Percentiles rank a stretch among this genome's conserved stretches.
phyloP scores from a whole-genome alignment of 2,329 filamentous ascomycete genomes.

The Periconia macrospinosa region DNA sequence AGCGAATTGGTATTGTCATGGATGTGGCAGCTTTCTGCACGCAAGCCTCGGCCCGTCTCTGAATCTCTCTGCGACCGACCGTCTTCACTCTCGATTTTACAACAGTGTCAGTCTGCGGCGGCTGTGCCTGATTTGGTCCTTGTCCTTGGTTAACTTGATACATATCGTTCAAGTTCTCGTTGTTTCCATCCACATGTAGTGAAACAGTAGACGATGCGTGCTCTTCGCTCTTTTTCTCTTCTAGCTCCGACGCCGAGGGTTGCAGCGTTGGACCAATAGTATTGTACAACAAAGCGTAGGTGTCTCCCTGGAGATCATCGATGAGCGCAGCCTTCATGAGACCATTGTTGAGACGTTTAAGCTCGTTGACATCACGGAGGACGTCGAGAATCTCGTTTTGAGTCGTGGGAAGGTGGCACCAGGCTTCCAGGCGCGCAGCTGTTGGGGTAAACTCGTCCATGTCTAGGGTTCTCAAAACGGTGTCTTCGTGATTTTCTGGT shows the following conservation, averaged over 20 bases:
- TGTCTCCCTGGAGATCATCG: slow-evolving; percentile 91
- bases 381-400: slow-evolving; percentile 59
- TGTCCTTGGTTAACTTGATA: slow-evolving; percentile 22
- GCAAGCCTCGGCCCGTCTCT: slow-evolving; percentile 61
- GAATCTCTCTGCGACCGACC: slow-evolving; percentile 62
- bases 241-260: slow-evolving; percentile 48
- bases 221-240: slow-evolving; percentile 21
- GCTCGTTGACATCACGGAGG: slow-evolving; percentile 66
- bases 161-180: slow-evolving; percentile 26
- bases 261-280: slow-evolving; percentile 65
- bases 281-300: slow-evolving; percentile 77
- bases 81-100: slow-evolving; percentile 54
- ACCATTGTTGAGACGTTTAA: slow-evolving; percentile 80
- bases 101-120: slow-evolving; percentile 19
- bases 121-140: slow-evolving; percentile 10
- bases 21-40: slow-evolving; percentile 43
- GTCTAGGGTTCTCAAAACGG: slow-evolving; percentile 64
- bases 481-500: slow-evolving; percentile 64
- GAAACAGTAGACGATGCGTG: slow-evolving; percentile 37
- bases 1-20: slow-evolving; percentile 39
- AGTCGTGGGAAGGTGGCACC: slow-evolving; percentile 56
- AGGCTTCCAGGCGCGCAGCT: slow-evolving; percentile 62
- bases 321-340: slow-evolving; percentile 84
- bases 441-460: slow-evolving; percentile 66
- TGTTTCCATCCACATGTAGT: slow-evolving; percentile 32